Evolutionary conservation across 2,329 filamentous ascomycete genomes (phyloP).

Genomic region (Neopestalotiopsis sp.): DNA sequence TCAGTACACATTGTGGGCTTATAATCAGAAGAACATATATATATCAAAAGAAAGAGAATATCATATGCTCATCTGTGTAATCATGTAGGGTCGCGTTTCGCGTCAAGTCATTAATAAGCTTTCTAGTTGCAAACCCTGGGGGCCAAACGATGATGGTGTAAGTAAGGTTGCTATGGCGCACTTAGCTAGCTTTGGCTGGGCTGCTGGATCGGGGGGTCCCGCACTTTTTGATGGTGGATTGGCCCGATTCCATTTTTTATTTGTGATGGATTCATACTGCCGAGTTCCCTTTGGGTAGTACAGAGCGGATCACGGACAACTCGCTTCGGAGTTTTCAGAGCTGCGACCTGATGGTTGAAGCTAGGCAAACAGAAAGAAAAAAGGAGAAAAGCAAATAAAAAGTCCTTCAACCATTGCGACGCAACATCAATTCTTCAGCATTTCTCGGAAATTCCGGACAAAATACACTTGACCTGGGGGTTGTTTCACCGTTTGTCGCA

Average conservation of each 20-base stretch:
- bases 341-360: not conserved
- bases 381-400: not conserved
- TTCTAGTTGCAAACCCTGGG: not conserved
- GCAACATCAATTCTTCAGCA: not conserved
- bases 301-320: not conserved
- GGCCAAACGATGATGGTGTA: not conserved
- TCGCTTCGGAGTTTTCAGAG: not conserved
- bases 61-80: not conserved
- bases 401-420: not conserved
- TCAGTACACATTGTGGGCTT: not conserved
- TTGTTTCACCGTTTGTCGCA: too few species aligned
- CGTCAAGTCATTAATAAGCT: not conserved
- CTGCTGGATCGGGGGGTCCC: not conserved
- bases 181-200: too few species aligned
- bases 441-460: too few species aligned
- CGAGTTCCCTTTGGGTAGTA: not conserved
- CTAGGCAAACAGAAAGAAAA: not conserved
- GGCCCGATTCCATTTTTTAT: not conserved
- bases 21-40: not conserved
- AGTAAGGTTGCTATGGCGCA: not conserved
- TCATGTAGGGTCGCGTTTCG: conserved; percentile 2
- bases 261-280: not conserved
- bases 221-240: not conserved
- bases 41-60: too few species aligned
- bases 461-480: too few species aligned